Percentiles rank a stretch among this genome's conserved stretches.
phyloP scores from a whole-genome alignment of 129 eudicot genomes.

The Glebionis coronaria region DNA sequence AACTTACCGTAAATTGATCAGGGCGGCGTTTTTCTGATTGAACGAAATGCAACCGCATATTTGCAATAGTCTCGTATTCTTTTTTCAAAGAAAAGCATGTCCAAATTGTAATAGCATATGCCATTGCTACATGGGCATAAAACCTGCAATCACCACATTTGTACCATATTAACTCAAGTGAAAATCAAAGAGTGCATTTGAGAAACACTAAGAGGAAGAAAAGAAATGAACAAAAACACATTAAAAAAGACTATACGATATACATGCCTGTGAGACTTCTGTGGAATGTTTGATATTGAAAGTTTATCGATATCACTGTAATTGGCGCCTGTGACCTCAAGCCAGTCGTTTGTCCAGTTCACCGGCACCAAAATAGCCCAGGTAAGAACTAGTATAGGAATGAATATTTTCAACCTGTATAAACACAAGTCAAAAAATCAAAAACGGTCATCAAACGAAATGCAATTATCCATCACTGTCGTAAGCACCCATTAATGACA shows the following conservation, averaged over 20 bases:
- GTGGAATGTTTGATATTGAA: constrained; percentile 86
- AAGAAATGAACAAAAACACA: not conserved
- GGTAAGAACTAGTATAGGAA: constrained; percentile 72
- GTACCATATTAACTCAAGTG: constrained; percentile 2
- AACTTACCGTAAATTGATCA: constrained; percentile 89
- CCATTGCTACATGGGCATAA: constrained; percentile 82
- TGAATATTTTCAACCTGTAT: constrained; percentile 84
- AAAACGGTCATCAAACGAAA: not conserved
- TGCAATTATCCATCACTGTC: not conserved
- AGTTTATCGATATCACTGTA: constrained; percentile 84
- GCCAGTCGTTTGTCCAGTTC: constrained; percentile 70
- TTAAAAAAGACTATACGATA: not conserved
- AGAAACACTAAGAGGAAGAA: not conserved
- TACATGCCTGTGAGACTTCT: constrained; percentile 65
- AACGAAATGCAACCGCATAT: constrained; percentile 83
- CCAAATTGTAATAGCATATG: constrained; percentile 89
- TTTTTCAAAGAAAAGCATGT: constrained; percentile 65
- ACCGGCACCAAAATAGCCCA: constrained; percentile 84
- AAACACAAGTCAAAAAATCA: constrained; percentile 2
- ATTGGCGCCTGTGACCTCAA: constrained; percentile 33
- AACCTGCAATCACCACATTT: constrained; percentile 47
- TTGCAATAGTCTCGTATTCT: constrained; percentile 68
- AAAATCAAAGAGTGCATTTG: constrained; percentile 2
- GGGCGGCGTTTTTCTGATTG: constrained; percentile 95
- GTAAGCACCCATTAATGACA: too few species aligned